phyloP scores from a whole-genome alignment of 768 basidiomycete species.

The Tricholoma flavovirens region DNA sequence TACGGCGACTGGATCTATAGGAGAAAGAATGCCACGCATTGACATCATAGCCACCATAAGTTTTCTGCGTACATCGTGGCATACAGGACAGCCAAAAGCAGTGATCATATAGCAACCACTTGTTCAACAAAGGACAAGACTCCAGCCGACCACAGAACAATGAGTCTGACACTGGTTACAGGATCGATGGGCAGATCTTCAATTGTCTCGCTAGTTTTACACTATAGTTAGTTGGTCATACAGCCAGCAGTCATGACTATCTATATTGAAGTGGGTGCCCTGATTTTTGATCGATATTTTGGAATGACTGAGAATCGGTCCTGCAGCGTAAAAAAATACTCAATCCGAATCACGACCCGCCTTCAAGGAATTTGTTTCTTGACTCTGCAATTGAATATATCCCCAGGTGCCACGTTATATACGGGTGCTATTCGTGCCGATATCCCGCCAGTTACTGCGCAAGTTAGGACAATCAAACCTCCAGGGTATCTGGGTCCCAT shows the following conservation, averaged over 20 bases:
- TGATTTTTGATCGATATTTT: not conserved
- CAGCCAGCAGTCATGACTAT: not conserved
- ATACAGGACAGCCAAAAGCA: conserved; percentile 2
- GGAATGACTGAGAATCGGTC: not conserved
- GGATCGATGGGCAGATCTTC: not conserved
- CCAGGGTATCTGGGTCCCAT: too few relatives aligned
- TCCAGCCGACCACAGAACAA: not conserved
- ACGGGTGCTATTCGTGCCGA: too few relatives aligned
- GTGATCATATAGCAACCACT: conserved; percentile 3
- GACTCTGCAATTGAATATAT: not conserved
- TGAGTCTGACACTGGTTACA: not conserved
- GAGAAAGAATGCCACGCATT: not conserved
- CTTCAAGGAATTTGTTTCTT: not conserved
- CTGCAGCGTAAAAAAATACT: not conserved
- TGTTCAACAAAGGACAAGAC: too few relatives aligned
- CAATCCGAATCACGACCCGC: not conserved
- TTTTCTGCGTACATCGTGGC: not conserved
- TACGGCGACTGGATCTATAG: not conserved
- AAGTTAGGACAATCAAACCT: not conserved
- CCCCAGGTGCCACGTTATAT: not conserved
- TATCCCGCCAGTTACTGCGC: too few relatives aligned
- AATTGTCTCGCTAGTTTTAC: not conserved
- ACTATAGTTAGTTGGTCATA: not conserved
- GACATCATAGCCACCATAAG: not conserved
- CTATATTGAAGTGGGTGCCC: not conserved